A percentile compares a stretch with the other conserved stretches of the same genome.
Conservation (phyloP, 306 rosid species). For the Parietaria judaica region DNA sequence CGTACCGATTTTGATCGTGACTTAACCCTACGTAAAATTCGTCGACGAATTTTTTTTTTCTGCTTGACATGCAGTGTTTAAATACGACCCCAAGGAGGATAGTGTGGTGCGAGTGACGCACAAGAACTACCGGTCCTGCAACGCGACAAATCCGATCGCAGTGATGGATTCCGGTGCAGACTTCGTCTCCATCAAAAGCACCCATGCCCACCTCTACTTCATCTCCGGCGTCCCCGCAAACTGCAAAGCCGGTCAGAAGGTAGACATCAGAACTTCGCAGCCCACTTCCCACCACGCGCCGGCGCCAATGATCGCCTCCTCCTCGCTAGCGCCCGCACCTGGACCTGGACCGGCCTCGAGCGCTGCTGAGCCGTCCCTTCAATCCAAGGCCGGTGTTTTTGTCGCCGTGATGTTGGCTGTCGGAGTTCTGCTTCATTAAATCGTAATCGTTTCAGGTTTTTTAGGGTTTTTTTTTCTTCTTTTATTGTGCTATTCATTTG, state of each 20-base stretch:
- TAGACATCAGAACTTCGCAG: conserved; percentile 22
- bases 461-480: no score
- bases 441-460: no score
- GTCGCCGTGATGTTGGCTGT: neutral
- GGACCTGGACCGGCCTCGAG: neutral
- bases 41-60: no score
- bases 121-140: conserved; percentile 18
- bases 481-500: no score
- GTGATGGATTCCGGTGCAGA: conserved; percentile 14
- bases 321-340: neutral
- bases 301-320: neutral
- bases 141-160: conserved; percentile 11
- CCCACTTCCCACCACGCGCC: neutral
- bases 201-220: conserved; percentile 24
- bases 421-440: neutral
- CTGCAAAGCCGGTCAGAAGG: conserved; percentile 23
- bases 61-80: conserved; percentile 15
- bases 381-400: neutral
- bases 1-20: no score
- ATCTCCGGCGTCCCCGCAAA: conserved; percentile 23
- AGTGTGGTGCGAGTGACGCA: conserved; percentile 24
- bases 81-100: conserved; percentile 12
- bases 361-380: neutral
- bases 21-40: no score
- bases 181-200: conserved; percentile 3